phyloP scores from a whole-genome alignment of 148 eudicot genomes.

The Euryodendron excelsum region DNA sequence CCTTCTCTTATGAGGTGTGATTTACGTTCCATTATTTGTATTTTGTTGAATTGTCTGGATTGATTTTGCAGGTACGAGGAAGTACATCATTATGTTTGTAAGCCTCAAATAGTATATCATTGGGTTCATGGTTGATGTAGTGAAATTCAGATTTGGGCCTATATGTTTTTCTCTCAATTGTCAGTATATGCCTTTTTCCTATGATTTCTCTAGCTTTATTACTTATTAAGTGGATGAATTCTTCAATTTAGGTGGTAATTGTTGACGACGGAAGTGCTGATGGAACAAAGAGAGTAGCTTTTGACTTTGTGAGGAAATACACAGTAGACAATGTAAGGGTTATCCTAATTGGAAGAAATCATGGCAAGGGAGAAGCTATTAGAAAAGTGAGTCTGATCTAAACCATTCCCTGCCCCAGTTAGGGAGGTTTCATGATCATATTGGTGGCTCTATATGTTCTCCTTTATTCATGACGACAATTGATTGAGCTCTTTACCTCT shows the following conservation, averaged over 20 bases:
- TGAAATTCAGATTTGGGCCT: background rate
- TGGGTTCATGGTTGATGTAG: background rate
- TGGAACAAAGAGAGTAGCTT: conserved; percentile 83
- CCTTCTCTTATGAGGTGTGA: conserved; percentile 85
- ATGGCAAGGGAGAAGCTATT: conserved; percentile 99
- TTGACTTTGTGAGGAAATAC: conserved; percentile 73
- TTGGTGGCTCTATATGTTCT: conserved; percentile 3
- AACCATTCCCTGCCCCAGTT: conserved; percentile 9
- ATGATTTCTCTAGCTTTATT: background rate
- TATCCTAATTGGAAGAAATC: conserved; percentile 81
- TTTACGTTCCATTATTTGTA: background rate
- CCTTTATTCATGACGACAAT: conserved; percentile 20
- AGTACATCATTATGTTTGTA: background rate
- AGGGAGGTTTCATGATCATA: background rate
- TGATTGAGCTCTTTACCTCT: conserved; percentile 59
- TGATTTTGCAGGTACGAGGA: background rate
- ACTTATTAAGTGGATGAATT: conserved; percentile 7
- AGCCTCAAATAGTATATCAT: background rate
- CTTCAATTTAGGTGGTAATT: conserved; percentile 63
- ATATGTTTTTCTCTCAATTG: background rate
- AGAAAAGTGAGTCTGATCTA: conserved; percentile 80
- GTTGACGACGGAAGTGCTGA: conserved; percentile 97
- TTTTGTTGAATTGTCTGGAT: background rate
- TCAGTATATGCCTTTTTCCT: background rate
- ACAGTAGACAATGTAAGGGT: conserved; percentile 79